phyloP scores from a whole-genome alignment of 495 filamentous ascomycete genomes.

The Trichoderma erinaceum region DNA sequence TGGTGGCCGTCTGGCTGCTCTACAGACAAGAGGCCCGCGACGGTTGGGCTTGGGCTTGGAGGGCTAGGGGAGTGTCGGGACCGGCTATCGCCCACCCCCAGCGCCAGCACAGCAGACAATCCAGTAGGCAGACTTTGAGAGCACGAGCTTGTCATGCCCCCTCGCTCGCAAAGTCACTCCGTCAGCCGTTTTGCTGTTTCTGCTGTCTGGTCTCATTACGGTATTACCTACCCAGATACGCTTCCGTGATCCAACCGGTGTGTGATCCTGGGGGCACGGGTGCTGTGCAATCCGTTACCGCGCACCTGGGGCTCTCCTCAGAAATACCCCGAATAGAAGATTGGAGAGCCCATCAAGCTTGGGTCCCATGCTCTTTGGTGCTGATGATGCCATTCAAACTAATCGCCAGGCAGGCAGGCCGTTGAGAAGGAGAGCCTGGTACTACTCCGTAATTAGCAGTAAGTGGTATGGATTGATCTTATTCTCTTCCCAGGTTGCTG shows the following conservation, averaged over 20 bases:
- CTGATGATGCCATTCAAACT: conserved; percentile 6
- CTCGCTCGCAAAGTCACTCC: background rate
- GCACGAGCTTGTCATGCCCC: background rate
- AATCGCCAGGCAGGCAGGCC: background rate
- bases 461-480: background rate
- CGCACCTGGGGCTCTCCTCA: too few relatives aligned
- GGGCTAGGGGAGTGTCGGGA: conserved; percentile 6
- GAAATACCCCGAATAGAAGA: too few relatives aligned
- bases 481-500: too few relatives aligned
- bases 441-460: background rate
- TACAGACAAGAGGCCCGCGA: background rate
- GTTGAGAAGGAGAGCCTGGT: background rate
- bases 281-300: background rate
- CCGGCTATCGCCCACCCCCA: background rate
- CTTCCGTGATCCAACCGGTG: background rate
- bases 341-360: background rate
- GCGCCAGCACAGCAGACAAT: background rate
- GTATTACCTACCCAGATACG: too few relatives aligned
- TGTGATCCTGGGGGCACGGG: background rate
- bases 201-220: background rate
- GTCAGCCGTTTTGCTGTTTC: background rate
- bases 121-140: too few relatives aligned
- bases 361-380: background rate
- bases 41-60: background rate
- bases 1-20: too few relatives aligned